A percentile compares a stretch with the other conserved stretches of the same genome.
phyloP scores from a whole-genome alignment of 1,284 basidiomycete species.

The Cryptococcus wingfieldii region DNA sequence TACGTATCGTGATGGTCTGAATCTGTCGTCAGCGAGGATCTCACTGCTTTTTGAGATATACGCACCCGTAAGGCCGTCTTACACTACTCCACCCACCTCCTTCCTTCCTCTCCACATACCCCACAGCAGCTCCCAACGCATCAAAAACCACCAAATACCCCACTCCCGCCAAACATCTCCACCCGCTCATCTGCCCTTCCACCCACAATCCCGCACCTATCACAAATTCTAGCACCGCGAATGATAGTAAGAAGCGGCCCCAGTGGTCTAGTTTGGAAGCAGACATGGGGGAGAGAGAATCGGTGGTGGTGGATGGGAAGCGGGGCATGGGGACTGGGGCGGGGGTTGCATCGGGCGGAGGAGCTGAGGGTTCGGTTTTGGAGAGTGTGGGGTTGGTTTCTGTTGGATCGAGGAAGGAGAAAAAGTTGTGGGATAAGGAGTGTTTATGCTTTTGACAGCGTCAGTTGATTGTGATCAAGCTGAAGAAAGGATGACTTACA shows the following conservation, averaged over 20 bases:
- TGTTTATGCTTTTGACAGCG: constrained; percentile 63
- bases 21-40: constrained; percentile 5
- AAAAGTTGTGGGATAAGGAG: constrained; percentile 89
- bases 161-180: constrained; percentile 78
- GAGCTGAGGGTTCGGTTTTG: constrained; percentile 17
- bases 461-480: not conserved
- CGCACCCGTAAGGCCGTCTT: constrained; percentile 66
- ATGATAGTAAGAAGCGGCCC: constrained; percentile 47
- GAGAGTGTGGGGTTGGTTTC: constrained; percentile 41
- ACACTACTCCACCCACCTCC: constrained; percentile 36
- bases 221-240: constrained; percentile 51
- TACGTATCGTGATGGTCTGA: constrained; percentile 66
- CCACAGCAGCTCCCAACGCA: constrained; percentile 68
- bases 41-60: constrained; percentile 6
- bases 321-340: constrained; percentile 31
- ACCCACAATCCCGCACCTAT: constrained; percentile 71
- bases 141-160: constrained; percentile 98
- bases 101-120: constrained; percentile 53
- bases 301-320: constrained; percentile 18
- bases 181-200: constrained; percentile 82
- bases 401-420: constrained; percentile 72
- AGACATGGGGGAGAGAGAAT: constrained; percentile 23
- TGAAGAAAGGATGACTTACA: constrained; percentile 27
- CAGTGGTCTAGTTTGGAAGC: constrained; percentile 43
- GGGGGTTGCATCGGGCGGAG: constrained; percentile 23